These are phyloP conservation scores for Syzygium aromaticum DNA, from an alignment of 345 rosid genomes.

Conservation along the genomic window DNA sequence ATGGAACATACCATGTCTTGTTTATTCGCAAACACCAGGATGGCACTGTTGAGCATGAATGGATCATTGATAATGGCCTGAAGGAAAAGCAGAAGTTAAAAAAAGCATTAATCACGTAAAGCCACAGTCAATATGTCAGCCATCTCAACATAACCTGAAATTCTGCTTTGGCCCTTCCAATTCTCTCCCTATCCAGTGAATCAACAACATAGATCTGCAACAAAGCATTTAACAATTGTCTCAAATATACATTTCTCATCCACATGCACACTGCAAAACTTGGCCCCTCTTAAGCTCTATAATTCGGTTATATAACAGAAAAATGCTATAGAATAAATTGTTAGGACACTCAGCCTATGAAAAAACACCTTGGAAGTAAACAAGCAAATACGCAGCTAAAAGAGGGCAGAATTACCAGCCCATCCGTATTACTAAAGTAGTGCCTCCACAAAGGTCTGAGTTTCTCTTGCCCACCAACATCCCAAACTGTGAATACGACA, in stretches of 20 bases:
- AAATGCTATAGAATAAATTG: not conserved
- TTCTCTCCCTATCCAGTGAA: slow-evolving; percentile 97
- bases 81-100: slow-evolving; percentile 17
- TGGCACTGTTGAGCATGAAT: slow-evolving; percentile 88
- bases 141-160: slow-evolving; percentile 66
- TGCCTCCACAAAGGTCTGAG: slow-evolving; percentile 98
- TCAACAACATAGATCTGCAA: slow-evolving; percentile 93
- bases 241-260: not conserved
- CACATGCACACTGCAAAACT: not conserved
- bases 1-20: slow-evolving; percentile 86
- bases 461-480: slow-evolving; percentile 98
- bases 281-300: not conserved
- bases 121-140: slow-evolving; percentile 3
- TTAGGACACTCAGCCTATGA: not conserved
- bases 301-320: not conserved
- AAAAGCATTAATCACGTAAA: slow-evolving; percentile 9
- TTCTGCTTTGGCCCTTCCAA: slow-evolving; percentile 79
- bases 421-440: slow-evolving; percentile 97
- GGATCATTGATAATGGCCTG: slow-evolving; percentile 96
- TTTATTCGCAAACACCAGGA: slow-evolving; percentile 96
- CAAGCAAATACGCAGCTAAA: not conserved
- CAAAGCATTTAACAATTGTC: not conserved
- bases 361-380: not conserved
- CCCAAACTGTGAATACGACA: slow-evolving; percentile 98
- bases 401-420: slow-evolving; percentile 45